Evolutionary conservation across 2,329 filamentous ascomycete species (phyloP).

Genomic region (Neonectria sp.): DNA sequence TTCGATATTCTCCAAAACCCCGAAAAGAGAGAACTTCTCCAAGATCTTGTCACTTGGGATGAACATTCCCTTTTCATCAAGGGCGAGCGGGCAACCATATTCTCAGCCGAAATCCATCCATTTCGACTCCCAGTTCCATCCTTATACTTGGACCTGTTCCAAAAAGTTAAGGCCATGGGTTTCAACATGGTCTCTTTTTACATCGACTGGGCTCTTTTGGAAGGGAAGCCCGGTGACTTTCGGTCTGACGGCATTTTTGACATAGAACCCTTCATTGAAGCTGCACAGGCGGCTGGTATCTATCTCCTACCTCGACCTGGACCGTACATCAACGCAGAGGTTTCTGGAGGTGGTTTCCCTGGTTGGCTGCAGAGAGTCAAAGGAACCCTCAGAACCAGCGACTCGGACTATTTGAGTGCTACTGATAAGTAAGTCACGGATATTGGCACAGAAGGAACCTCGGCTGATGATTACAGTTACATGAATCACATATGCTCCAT

Average conservation of each 20-base stretch:
- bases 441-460: fast-evolving
- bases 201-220: slow-evolving; percentile 82
- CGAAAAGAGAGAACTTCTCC: slow-evolving; percentile 46
- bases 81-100: slow-evolving; percentile 80
- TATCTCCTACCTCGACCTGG: slow-evolving; percentile 82
- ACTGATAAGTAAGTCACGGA: slow-evolving; percentile 71
- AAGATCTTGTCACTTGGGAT: slow-evolving; percentile 76
- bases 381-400: slow-evolving; percentile 74
- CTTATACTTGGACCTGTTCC: slow-evolving; percentile 79
- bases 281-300: slow-evolving; percentile 79
- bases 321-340: slow-evolving; percentile 86
- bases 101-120: slow-evolving; percentile 82
- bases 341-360: slow-evolving; percentile 82
- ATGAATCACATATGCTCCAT: slow-evolving; percentile 73
- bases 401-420: slow-evolving; percentile 73
- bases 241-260: slow-evolving; percentile 80
- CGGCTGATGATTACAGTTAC: slow-evolving; percentile 50
- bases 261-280: slow-evolving; percentile 82
- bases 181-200: slow-evolving; percentile 88
- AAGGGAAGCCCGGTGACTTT: slow-evolving; percentile 80
- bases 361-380: slow-evolving; percentile 83
- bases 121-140: slow-evolving; percentile 66
- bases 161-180: slow-evolving; percentile 86
- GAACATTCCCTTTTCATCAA: slow-evolving; percentile 78
- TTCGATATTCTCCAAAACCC: slow-evolving; percentile 41